Base-by-base conservation (phyloP, 2,329 filamentous ascomycete species). In the Exserohilum turcica region DNA sequence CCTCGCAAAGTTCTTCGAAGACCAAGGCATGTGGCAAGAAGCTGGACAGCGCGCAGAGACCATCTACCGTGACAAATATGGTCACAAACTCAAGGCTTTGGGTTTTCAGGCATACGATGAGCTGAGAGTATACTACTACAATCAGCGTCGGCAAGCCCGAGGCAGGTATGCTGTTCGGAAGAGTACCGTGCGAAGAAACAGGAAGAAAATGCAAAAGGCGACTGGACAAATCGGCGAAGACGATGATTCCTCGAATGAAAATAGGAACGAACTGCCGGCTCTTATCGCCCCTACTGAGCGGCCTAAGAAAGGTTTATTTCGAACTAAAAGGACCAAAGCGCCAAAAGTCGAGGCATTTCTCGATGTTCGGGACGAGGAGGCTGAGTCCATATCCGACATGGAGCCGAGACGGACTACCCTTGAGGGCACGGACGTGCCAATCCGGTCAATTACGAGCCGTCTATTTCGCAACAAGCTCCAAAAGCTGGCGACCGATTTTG, bases 1-100 rank as follows among this genome's bases (percentile, higher is more conserved):
- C 64, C 80, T 97, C 8, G 91, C 91, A 10, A 92, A 89, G 65
- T 85, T 97, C 73, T 96, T 95, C 67, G 91, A 95, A 70, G 70
- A 72, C 56, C 59, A 85, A 82, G 58, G 83, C 83, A 38, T 86
- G 86, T 57, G 85, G 88, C 75, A 86, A 84, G 68, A 70, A 42
- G 70, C 72, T 31, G 61, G 65, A 52, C 56, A 66, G 33, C 65
- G 68, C 44, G 72, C 63, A 18, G 88, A 92, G 65, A 86, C 91
- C 65, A 92, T 92, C 1, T 84, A 92, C 53, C 86, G 89, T 54
- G 84, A 92, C 44, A 80, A 80, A n/a, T 76, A 71, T 39, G 56
- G 61, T 5, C 66, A 68, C 46, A 63, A 70, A 33, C 77, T 69
- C 18, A 83, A 83, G 57, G 81, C 82, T 18, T 59, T 72, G 5